Evolutionary conservation across 441 rosid genomes (phyloP).

Genomic region (Gossypium schwendimanii): DNA sequence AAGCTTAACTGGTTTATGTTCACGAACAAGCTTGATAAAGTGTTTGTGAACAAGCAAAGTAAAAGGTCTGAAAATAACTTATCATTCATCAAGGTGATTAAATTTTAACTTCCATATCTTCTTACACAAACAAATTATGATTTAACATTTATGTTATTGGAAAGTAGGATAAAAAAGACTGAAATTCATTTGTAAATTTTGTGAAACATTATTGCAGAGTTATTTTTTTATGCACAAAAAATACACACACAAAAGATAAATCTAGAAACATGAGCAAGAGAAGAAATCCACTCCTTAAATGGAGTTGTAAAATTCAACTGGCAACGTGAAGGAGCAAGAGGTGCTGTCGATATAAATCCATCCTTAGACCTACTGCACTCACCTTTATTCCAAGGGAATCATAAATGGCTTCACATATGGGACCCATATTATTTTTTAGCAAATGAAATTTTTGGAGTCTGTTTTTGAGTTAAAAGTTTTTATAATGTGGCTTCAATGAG

Average conservation of each 20-base stretch:
- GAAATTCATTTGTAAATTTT: not conserved
- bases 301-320: not conserved
- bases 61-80: not conserved
- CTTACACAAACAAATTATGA: not conserved
- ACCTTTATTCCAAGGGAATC: not conserved
- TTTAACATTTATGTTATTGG: not conserved
- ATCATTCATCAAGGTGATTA: not conserved
- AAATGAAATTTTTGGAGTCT: not conserved
- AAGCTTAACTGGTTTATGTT: not conserved
- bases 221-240: not conserved
- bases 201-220: not conserved
- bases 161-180: not conserved
- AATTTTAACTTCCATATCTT: not conserved
- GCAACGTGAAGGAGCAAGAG: not conserved
- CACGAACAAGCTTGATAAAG: not conserved
- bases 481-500: not conserved
- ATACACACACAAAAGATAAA: not conserved
- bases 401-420: not conserved
- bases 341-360: not conserved
- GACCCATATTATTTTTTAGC: not conserved
- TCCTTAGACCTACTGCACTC: not conserved
- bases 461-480: not conserved
- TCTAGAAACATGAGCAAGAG: not conserved
- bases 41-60: not conserved
- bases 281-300: slow-evolving; percentile 1